Evolutionary conservation across 2,329 filamentous ascomycete genomes (phyloP).

Genomic region (Pseudogymnoascus sp.): DNA sequence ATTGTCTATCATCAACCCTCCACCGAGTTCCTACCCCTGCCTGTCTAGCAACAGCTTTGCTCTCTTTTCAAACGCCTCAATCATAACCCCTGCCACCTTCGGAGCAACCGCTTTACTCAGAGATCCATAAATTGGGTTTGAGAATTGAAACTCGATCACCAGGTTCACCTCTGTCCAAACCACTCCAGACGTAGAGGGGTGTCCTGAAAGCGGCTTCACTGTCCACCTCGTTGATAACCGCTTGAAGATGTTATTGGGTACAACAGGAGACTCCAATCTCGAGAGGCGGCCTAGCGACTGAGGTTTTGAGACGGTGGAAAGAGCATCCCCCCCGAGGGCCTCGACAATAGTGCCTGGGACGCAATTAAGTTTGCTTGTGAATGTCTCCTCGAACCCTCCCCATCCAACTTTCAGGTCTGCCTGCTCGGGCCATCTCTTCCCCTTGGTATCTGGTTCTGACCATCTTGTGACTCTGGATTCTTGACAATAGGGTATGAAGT

Average conservation of each 20-base stretch:
- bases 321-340: constrained; percentile 60
- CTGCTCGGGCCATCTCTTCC: constrained; percentile 57
- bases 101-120: constrained; percentile 76
- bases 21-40: not conserved
- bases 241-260: constrained; percentile 52
- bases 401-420: constrained; percentile 81
- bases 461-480: constrained; percentile 69
- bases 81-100: constrained; percentile 80
- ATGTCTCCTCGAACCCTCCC: constrained; percentile 75
- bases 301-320: constrained; percentile 15
- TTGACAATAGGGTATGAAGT: constrained; percentile 89
- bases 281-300: constrained; percentile 37
- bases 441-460: constrained; percentile 46
- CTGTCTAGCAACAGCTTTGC: constrained; percentile 51
- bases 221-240: constrained; percentile 66
- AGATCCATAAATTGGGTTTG: constrained; percentile 79
- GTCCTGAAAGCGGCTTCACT: constrained; percentile 42
- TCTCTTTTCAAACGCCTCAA: constrained; percentile 83
- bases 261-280: constrained; percentile 28
- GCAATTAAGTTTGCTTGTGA: constrained; percentile 74
- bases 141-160: constrained; percentile 73
- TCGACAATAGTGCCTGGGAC: constrained; percentile 67
- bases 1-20: not conserved
- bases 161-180: constrained; percentile 64
- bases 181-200: constrained; percentile 22